Conservation (phyloP, 2,329 filamentous ascomycete genomes). For the Didymella pinodella region DNA sequence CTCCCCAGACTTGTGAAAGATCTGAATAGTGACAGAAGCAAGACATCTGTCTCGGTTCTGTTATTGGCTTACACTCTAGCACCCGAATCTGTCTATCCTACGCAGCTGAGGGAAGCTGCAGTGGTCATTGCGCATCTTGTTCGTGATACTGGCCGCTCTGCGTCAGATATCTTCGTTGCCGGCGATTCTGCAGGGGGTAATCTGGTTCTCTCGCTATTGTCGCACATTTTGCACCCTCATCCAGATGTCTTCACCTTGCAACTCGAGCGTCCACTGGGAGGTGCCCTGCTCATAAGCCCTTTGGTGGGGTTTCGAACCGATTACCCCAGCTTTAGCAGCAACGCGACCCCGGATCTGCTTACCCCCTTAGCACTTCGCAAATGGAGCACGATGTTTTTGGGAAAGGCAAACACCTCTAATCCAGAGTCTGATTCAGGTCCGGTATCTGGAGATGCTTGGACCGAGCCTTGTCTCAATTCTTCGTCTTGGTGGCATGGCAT, state of each 20-base stretch:
- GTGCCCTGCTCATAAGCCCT: constrained; percentile 27
- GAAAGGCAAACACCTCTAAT: constrained; percentile 19
- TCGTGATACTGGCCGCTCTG: constrained; percentile 16
- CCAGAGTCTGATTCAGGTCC: constrained; percentile 22
- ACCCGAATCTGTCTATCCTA: constrained; percentile 33
- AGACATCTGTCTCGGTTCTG: constrained; percentile 26
- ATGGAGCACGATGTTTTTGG: constrained; percentile 30
- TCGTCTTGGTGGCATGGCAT: constrained; percentile 23
- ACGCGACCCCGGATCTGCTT: constrained; percentile 23
- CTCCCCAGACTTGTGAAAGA: constrained; percentile 22
- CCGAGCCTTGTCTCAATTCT: constrained; percentile 25
- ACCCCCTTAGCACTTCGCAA: constrained; percentile 15
- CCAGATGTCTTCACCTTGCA: constrained; percentile 26
- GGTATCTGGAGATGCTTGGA: constrained; percentile 26
- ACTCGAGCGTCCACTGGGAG: constrained; percentile 22
- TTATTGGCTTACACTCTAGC: constrained; percentile 32
- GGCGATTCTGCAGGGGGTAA: constrained; percentile 25
- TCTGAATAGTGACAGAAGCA: constrained; percentile 15
- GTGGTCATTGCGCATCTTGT: constrained; percentile 29
- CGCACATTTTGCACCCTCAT: constrained; percentile 37
- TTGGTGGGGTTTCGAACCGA: constrained; percentile 29
- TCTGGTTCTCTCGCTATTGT: constrained; percentile 31
- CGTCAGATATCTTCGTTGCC: constrained; percentile 25
- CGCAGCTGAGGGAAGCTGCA: constrained; percentile 32
- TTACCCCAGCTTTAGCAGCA: constrained; percentile 25